Conservation (phyloP, 768 basidiomycete species). For the Suillus fuscotomentosus region DNA sequence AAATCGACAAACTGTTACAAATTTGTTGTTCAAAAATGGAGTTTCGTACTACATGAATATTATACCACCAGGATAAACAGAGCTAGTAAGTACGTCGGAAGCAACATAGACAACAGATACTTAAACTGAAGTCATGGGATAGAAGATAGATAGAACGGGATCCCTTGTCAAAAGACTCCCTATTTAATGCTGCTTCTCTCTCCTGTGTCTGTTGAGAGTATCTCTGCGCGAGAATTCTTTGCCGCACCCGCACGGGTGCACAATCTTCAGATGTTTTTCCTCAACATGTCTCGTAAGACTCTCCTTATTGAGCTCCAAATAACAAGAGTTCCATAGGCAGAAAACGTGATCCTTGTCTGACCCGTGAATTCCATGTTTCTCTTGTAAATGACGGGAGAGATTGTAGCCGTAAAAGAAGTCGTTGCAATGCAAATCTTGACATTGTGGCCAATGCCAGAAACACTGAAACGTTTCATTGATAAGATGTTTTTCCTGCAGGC, state of each 20-base stretch:
- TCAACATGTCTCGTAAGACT: conserved; percentile 18
- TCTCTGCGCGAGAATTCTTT: conserved; percentile 17
- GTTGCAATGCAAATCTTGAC: background rate
- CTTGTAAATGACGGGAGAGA: background rate
- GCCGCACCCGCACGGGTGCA: conserved; percentile 20
- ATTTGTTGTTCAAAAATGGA: background rate
- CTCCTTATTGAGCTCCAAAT: background rate
- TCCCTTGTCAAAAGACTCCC: background rate
- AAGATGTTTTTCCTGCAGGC: background rate
- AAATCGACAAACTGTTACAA: background rate
- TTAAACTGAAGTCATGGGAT: background rate
- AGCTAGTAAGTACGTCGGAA: background rate
- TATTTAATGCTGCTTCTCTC: background rate
- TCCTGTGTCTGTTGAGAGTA: conserved; percentile 17
- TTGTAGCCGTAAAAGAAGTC: background rate
- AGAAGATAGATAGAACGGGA: background rate
- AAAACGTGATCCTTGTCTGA: background rate
- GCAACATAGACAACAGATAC: background rate
- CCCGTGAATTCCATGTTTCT: background rate
- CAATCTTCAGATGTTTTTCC: conserved; percentile 20
- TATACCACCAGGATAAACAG: background rate
- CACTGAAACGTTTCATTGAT: background rate
- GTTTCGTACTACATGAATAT: background rate
- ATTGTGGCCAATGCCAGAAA: background rate
- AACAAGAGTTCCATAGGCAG: background rate